A percentile compares a stretch with the other conserved stretches of the same genome.
phyloP scores from a whole-genome alignment of 176 grass and related monocot genomes.

The Avena eriantha region DNA sequence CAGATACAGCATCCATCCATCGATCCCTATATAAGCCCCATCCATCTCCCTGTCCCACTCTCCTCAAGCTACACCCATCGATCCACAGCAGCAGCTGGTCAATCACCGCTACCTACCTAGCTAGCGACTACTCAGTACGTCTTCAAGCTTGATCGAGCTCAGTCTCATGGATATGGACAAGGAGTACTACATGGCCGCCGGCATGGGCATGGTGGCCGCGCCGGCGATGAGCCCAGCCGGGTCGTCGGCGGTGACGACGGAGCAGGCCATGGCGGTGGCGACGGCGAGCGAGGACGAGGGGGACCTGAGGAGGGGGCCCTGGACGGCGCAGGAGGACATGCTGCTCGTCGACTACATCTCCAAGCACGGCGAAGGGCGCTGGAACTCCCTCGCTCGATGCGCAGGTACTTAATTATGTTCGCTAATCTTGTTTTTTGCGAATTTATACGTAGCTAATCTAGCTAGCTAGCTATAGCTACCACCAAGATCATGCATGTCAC shows the following conservation, averaged over 20 bases:
- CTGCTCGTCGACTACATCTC: conserved; percentile 77
- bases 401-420: conserved; percentile 55
- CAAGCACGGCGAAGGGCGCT: conserved; percentile 74
- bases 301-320: conserved; percentile 70
- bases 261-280: background rate
- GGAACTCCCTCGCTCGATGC: conserved; percentile 88
- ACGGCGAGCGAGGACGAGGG: conserved; percentile 41
- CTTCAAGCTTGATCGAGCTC: background rate
- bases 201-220: background rate
- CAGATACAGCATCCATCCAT: background rate
- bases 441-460: background rate
- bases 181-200: conserved; percentile 13
- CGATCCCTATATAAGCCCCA: conserved; percentile 26
- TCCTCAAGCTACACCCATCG: background rate
- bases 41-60: background rate
- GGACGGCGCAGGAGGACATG: conserved; percentile 84
- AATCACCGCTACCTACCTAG: background rate
- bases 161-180: conserved; percentile 14
- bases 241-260: background rate
- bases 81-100: background rate
- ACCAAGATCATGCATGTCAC: conserved; percentile 17
- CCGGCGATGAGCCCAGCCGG: background rate
- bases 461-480: background rate
- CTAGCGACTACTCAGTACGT: background rate
- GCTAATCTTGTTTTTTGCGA: no score